Percentiles rank a stretch among this genome's conserved stretches.
These are phyloP conservation scores for Salvia hispanica DNA, from an alignment of 257 asterid species.

Conservation along the genomic window DNA sequence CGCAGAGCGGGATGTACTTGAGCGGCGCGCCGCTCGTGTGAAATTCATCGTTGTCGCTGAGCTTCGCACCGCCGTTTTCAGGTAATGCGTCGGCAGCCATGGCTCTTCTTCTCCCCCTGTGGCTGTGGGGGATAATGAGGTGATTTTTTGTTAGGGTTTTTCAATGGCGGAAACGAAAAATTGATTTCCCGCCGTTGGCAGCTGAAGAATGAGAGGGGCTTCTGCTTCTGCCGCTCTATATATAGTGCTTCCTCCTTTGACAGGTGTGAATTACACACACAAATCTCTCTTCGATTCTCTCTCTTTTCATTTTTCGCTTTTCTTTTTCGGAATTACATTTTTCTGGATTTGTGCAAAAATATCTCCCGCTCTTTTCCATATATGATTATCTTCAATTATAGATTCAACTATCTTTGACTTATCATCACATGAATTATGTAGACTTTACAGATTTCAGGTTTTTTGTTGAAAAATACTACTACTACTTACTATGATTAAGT, in stretches of 20 bases:
- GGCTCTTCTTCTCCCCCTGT: constrained; percentile 12
- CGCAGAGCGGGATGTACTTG: constrained; percentile 77
- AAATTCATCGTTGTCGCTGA: constrained; percentile 51
- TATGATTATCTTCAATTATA: not conserved
- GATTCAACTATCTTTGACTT: not conserved
- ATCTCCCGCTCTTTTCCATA: not conserved
- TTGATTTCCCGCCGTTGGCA: constrained; percentile 75
- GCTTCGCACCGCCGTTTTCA: constrained; percentile 33
- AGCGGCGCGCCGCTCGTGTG: constrained; percentile 47
- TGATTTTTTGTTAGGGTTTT: constrained; percentile 53
- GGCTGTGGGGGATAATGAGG: constrained; percentile 21
- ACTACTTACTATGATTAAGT: no score
- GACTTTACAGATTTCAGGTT: no score
- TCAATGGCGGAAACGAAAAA: constrained; percentile 35
- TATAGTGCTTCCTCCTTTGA: constrained; percentile 20
- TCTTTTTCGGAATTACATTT: not conserved
- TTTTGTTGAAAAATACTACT: no score
- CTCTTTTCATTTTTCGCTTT: not conserved
- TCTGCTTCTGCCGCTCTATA: not conserved
- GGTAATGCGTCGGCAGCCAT: constrained; percentile 53
- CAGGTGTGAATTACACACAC: constrained; percentile 21
- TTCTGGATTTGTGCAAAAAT: not conserved
- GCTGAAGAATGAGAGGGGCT: constrained; percentile 33
- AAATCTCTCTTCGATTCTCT: not conserved
- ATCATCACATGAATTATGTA: not conserved